A percentile compares a stretch with the other conserved stretches of the same genome.
Evolutionary conservation across 805 yeast species (phyloP).

Genomic region (Metschnikowia lochheadii): DNA sequence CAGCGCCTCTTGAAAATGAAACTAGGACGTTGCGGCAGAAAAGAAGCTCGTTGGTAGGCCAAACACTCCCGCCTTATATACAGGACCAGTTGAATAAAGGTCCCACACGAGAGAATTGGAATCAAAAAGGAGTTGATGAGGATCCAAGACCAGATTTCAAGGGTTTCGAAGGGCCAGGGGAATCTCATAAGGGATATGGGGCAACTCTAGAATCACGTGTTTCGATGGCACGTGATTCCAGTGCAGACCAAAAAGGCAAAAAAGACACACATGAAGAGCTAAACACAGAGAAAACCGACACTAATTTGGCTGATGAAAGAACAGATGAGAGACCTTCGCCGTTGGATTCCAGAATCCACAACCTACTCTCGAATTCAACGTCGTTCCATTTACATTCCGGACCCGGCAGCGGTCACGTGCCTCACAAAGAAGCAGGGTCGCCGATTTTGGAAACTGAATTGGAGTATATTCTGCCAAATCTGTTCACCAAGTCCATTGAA

Average conservation of each 20-base stretch:
- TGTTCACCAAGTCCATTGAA: slow-evolving; percentile 26
- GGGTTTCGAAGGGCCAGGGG: background rate
- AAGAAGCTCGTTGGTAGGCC: slow-evolving; percentile 34
- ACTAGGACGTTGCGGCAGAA: background rate
- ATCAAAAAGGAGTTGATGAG: too few relatives aligned
- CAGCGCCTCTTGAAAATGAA: background rate
- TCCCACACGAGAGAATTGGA: too few relatives aligned
- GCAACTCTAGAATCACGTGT: too few relatives aligned
- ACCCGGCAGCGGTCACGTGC: slow-evolving; percentile 3
- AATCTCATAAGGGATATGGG: too few relatives aligned
- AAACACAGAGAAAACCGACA: background rate
- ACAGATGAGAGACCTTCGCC: background rate
- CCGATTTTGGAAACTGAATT: slow-evolving; percentile 24
- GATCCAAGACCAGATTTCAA: background rate
- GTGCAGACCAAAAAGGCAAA: too few relatives aligned
- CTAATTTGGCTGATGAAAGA: too few relatives aligned
- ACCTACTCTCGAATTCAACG: slow-evolving; percentile 32
- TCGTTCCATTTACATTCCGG: slow-evolving; percentile 27
- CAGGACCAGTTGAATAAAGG: slow-evolving; percentile 17
- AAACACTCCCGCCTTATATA: slow-evolving; percentile 34
- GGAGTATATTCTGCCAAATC: slow-evolving; percentile 41
- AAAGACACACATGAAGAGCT: too few relatives aligned
- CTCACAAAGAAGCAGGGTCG: slow-evolving; percentile 5
- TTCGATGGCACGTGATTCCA: too few relatives aligned
- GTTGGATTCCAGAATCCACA: slow-evolving; percentile 23